phyloP scores from a whole-genome alignment of 352 stramenopile species.

The Phytophthora parvispora region DNA sequence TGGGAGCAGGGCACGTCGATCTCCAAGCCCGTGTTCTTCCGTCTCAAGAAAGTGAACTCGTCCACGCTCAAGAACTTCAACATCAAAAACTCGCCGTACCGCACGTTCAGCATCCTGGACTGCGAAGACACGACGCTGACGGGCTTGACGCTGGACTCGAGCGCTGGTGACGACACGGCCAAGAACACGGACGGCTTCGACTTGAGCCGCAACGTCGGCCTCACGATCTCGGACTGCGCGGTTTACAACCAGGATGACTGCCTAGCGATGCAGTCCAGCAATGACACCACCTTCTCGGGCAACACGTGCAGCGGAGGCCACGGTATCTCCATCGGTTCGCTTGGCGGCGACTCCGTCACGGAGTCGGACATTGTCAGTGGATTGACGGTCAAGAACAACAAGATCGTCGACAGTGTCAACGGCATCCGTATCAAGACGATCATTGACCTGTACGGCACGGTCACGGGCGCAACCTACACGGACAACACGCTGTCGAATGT shows the following conservation, averaged over 20 bases:
- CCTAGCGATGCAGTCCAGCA: slow-evolving; percentile 27
- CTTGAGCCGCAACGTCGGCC: slow-evolving; percentile 20
- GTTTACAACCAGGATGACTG: slow-evolving; percentile 34
- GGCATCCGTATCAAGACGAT: slow-evolving; percentile 34
- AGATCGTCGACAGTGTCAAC: slow-evolving; percentile 31
- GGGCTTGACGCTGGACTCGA: slow-evolving; percentile 19
- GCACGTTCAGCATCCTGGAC: slow-evolving; percentile 40
- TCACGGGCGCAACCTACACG: slow-evolving; percentile 19
- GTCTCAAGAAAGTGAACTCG: slow-evolving; percentile 18
- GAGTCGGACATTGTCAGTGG: slow-evolving; percentile 22
- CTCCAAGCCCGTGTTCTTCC: slow-evolving; percentile 25
- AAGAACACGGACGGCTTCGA: slow-evolving; percentile 29
- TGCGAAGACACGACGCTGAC: slow-evolving; percentile 20
- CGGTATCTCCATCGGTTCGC: slow-evolving; percentile 25
- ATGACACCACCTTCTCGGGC: slow-evolving; percentile 22
- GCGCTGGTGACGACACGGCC: slow-evolving; percentile 13
- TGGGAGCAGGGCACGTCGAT: slow-evolving; percentile 19
- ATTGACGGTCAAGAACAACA: slow-evolving; percentile 27
- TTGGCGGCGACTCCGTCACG: slow-evolving; percentile 17
- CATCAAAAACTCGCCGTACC: slow-evolving; percentile 48
- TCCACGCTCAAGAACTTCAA: slow-evolving; percentile 39
- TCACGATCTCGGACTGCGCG: slow-evolving; percentile 25
- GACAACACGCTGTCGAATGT: too few relatives aligned
- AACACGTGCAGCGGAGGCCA: slow-evolving; percentile 28
- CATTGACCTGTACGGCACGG: slow-evolving; percentile 24